Base-by-base conservation (phyloP, 768 basidiomycete genomes). In the Mycena sanguinolenta region DNA sequence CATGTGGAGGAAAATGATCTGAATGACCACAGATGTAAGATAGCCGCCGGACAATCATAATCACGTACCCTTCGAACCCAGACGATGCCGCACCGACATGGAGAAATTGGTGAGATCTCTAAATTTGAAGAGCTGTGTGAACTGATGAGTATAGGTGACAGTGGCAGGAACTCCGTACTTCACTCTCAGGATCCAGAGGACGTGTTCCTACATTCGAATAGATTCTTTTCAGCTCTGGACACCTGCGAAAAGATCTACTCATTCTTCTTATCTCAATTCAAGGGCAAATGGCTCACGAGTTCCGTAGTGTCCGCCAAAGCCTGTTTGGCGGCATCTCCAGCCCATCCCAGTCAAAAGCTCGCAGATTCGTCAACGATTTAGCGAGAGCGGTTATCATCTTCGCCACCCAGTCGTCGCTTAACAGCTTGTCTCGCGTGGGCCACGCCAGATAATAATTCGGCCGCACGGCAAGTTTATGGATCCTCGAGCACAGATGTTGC, bases 391-490 rank as follows among this genome's bases (percentile, higher is more conserved):
- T 74, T 12, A 87, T 81, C 74, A 73, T 80, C 4, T 72, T 58
- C 19, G 80, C 82, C 0, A 88, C 84, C 84, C 84, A 83, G 0
- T 58, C 75, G 69, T 87, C 87, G 58, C 80, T 78, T 27, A 87
- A 73, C 12, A 74, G 73, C 38, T 81, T 79, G 57, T 87, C 84
- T 27, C 81, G 79, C 67, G 79, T 80, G 2, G 87, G 87, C 86
- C 86, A 87, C 8, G 86, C 79, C 34, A 87, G 82, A 75, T 87
- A 87, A 74, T 87, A 88, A 70, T 87, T 87, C 0, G 87, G 86
- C 14, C 86, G 81, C 19, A 87, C 79, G 17, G 83, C 82, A 34
- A 88, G 79, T 62, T 84, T 85, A 21, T 78, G 79, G 60, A 88
- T 78, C 75, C 82, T 76, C 2, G 72, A 64, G 66, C 83, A 84